Percentiles rank a stretch among this genome's conserved stretches.
These are phyloP conservation scores for Ustilago shanxiensis DNA, from an alignment of 1,284 basidiomycete species.

Conservation along the genomic window DNA sequence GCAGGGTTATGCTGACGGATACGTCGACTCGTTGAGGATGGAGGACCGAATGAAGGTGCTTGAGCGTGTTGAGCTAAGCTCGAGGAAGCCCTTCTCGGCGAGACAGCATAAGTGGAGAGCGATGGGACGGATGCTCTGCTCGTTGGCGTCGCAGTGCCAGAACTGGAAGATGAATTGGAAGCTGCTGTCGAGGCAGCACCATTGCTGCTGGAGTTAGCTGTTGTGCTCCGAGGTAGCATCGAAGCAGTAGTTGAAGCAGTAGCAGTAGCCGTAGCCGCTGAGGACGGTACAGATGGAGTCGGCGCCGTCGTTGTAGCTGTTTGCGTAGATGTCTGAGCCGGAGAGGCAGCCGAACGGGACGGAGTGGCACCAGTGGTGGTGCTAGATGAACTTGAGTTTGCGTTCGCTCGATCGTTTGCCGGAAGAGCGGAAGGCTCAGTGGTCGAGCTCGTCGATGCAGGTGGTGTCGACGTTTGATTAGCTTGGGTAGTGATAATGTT, in stretches of 20 bases:
- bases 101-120: not conserved
- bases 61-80: slow-evolving; percentile 7
- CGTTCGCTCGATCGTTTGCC: not conserved
- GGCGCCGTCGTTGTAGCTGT: not conserved
- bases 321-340: not conserved
- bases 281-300: not conserved
- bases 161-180: slow-evolving; percentile 25
- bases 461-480: not conserved
- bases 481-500: not conserved
- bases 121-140: not conserved
- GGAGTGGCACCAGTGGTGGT: not conserved
- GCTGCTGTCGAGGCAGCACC: slow-evolving; percentile 11
- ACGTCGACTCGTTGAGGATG: not conserved
- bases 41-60: not conserved
- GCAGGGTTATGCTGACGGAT: not conserved
- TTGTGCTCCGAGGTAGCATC: slow-evolving; percentile 36
- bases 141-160: slow-evolving; percentile 26
- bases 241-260: slow-evolving; percentile 16
- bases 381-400: not conserved
- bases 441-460: not conserved
- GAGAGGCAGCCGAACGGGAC: not conserved
- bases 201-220: not conserved
- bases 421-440: not conserved
- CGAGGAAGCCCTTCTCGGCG: slow-evolving; percentile 6
- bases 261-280: not conserved